A percentile compares a stretch with the other conserved stretches of the same genome.
phyloP scores from a whole-genome alignment of 1,139 yeast species.

The Pichia sp. region DNA sequence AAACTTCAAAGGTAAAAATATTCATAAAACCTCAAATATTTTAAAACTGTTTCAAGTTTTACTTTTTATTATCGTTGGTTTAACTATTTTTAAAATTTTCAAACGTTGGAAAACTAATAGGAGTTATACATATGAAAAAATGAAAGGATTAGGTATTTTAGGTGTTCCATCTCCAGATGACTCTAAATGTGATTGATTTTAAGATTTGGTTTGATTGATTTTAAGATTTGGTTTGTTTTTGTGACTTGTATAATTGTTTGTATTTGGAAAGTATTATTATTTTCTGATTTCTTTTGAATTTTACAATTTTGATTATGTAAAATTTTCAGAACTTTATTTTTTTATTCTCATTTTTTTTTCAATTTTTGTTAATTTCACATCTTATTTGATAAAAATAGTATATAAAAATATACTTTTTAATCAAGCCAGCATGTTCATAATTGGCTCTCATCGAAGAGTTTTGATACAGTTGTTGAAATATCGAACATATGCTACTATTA shows the following conservation, averaged over 20 bases:
- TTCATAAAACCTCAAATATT: not conserved
- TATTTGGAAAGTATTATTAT: not conserved
- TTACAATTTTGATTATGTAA: not conserved
- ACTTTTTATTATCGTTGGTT: not conserved
- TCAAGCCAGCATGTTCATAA: not conserved
- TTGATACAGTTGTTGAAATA: not conserved
- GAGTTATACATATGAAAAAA: slow-evolving; percentile 7
- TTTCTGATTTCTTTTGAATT: not conserved
- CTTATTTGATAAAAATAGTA: not conserved
- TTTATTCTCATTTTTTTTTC: not conserved
- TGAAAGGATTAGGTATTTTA: slow-evolving; percentile 17
- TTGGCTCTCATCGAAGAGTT: not conserved
- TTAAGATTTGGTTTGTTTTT: not conserved
- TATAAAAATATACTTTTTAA: not conserved
- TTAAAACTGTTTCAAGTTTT: not conserved
- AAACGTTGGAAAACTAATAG: not conserved
- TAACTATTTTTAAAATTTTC: not conserved
- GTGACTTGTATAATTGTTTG: not conserved
- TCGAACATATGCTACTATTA: slow-evolving; percentile 7
- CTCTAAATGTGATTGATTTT: slow-evolving; percentile 11
- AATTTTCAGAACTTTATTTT: not conserved
- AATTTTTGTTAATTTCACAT: not conserved
- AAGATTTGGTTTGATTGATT: not conserved
- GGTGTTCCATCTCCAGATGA: slow-evolving; percentile 14
- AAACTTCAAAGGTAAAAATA: slow-evolving; percentile 2